Base-by-base conservation (phyloP, 306 rosid species). In the Sophora flavescens region DNA sequence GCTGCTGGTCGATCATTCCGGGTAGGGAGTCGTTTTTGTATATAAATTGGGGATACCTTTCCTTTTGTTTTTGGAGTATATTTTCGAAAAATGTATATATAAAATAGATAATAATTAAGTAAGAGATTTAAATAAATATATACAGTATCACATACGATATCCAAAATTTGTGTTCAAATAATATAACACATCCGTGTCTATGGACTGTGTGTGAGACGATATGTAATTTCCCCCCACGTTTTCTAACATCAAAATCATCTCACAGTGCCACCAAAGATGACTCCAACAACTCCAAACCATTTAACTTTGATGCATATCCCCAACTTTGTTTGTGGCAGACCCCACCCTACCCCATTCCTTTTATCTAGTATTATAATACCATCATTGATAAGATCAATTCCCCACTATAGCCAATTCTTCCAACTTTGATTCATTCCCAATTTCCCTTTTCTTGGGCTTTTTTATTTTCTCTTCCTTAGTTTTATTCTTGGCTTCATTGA, bases 301-400 rank as follows among this genome's bases (percentile, higher is more conserved):
- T 54, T 62, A 53, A 69, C 13, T 68, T 83, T 53, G 70, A 79
- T 79, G 38, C 79, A 84, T 83, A 79, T 84, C 87, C 71, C 75
- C 52, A 75, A 44, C 71, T 68, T 74, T 3, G 22, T 61, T 78
- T 59, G 68, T 83, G 74, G 74, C 22, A 59, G 52, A 56, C 74
- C 80, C 85, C 75, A 64, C 74, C 62, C 57, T 30, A 17, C 15
- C 59, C 63, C 50, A 28, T 42, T 68, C 18, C 30, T 77, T 63
- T 61, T 42, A 28, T 54, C 78, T 72, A 72, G 35, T 75, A 81
- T 68, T 74, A 45, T 62, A 70, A 68, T 74, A 56, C 48, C 63
- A 79, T 75, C 81, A 79, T 70, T 75, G 78, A 83, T 45, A 68
- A 54, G 78, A 74, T 83, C 65, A 69, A 42, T n/a, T 57, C 56